A percentile compares a stretch with the other conserved stretches of the same genome.
Evolutionary conservation across 2,329 filamentous ascomycete genomes (phyloP).

Genomic region (Westerdykella ornata): DNA sequence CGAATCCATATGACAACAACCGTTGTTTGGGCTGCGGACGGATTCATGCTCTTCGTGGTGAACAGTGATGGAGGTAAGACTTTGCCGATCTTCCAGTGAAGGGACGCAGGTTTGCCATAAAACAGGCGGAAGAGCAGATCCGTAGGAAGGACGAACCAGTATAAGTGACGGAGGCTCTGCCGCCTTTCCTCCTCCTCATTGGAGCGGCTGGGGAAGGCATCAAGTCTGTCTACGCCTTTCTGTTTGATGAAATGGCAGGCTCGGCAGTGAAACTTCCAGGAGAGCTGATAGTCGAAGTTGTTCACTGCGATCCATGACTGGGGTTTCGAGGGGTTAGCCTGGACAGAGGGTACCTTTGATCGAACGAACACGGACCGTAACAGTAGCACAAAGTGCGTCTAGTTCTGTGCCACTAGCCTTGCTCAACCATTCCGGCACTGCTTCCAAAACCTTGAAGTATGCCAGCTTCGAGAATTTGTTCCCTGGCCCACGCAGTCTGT

Average conservation of each 20-base stretch:
- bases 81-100: conserved; percentile 14
- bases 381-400: conserved; percentile 17
- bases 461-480: conserved; percentile 12
- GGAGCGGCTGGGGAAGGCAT: conserved; percentile 13
- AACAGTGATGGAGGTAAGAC: conserved; percentile 19
- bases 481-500: conserved; percentile 12
- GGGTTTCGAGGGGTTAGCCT: not conserved
- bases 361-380: conserved; percentile 8
- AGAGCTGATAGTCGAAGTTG: conserved; percentile 24
- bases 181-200: conserved; percentile 18
- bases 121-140: conserved; percentile 25
- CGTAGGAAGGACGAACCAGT: conserved; percentile 20
- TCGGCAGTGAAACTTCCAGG: conserved; percentile 28
- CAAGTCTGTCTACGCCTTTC: conserved; percentile 18
- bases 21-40: conserved; percentile 11
- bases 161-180: conserved; percentile 14
- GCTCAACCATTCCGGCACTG: conserved; percentile 24
- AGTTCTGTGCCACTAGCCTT: conserved; percentile 9
- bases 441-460: conserved; percentile 23
- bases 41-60: conserved; percentile 14
- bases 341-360: not conserved
- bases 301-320: conserved; percentile 20
- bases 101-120: conserved; percentile 19
- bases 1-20: conserved; percentile 16
- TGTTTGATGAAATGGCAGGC: conserved; percentile 19